Conservation (phyloP, 2,329 filamentous ascomycete species). For the Mycosphaerella sp. region DNA sequence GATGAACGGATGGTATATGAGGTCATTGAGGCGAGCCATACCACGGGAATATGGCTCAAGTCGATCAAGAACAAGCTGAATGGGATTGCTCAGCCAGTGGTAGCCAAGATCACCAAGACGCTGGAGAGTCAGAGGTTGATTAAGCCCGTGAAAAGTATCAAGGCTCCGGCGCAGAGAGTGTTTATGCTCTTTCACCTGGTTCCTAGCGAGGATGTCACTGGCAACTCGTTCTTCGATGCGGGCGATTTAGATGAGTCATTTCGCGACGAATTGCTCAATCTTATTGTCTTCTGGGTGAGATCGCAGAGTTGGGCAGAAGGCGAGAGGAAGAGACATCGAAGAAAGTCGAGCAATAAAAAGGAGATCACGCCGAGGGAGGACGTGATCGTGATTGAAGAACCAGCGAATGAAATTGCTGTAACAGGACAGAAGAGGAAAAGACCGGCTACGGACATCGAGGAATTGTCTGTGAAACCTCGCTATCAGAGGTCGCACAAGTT, state of each 20-base stretch:
- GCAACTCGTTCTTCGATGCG: constrained; percentile 91
- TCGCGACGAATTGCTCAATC: constrained; percentile 66
- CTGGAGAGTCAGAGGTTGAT: constrained; percentile 78
- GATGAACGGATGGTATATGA: constrained; percentile 83
- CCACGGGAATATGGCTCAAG: constrained; percentile 85
- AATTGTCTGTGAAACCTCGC: neutral
- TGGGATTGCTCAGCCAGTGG: constrained; percentile 73
- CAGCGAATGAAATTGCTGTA: constrained; percentile 3
- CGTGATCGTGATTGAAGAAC: constrained; percentile 7
- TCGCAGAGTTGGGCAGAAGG: constrained; percentile 62
- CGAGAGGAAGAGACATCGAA: constrained; percentile 21
- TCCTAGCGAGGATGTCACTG: constrained; percentile 83
- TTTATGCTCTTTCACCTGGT: constrained; percentile 84
- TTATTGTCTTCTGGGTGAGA: constrained; percentile 68
- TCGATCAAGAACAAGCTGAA: constrained; percentile 63
- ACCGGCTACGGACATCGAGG: neutral
- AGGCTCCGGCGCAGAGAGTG: constrained; percentile 86
- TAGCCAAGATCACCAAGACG: constrained; percentile 75
- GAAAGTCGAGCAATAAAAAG: constrained; percentile 7
- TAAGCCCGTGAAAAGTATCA: constrained; percentile 83
- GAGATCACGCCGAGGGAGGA: constrained; percentile 1
- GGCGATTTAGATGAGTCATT: constrained; percentile 84
- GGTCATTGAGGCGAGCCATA: constrained; percentile 77
- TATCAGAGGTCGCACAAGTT: constrained; percentile 24
- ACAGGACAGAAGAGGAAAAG: constrained; percentile 27